A percentile compares a stretch with the other conserved stretches of the same genome.
Conservation (phyloP, 192 early-diverging fungal species). For the Umbelopsis isabellina region DNA sequence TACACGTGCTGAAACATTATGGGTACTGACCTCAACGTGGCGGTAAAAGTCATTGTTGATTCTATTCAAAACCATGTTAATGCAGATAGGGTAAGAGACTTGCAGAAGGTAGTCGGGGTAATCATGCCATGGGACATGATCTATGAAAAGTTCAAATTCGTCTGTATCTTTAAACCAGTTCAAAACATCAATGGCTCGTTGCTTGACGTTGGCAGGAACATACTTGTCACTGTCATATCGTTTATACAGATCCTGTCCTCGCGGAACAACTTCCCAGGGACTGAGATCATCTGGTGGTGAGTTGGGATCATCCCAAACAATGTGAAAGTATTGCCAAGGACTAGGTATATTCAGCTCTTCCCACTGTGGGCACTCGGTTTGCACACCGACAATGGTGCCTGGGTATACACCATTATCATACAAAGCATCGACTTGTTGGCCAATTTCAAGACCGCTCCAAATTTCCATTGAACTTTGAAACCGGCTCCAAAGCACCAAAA, state of each 20-base stretch:
- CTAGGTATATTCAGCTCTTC: conserved; percentile 47
- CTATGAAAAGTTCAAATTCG: conserved; percentile 61
- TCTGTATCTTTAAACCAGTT: conserved; percentile 40
- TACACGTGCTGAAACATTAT: not conserved
- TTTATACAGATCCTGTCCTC: conserved; percentile 16
- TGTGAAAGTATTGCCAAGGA: conserved; percentile 55
- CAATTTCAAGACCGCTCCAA: conserved; percentile 43
- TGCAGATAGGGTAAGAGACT: conserved; percentile 74
- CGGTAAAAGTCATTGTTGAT: conserved; percentile 65
- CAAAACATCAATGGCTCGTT: conserved; percentile 49
- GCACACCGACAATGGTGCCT: conserved; percentile 55
- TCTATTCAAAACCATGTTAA: conserved; percentile 62
- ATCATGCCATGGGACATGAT: conserved; percentile 61
- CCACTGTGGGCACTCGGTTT: conserved; percentile 39
- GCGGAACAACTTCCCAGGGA: conserved; percentile 51
- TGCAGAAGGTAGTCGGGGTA: conserved; percentile 66
- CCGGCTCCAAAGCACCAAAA: conserved; percentile 64
- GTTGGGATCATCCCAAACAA: conserved; percentile 41
- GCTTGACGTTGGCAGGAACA: conserved; percentile 13
- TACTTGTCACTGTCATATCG: conserved; percentile 21
- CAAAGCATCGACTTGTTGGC: conserved; percentile 62
- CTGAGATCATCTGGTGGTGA: conserved; percentile 42
- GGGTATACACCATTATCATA: conserved; percentile 66
- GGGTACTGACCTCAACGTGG: conserved; percentile 46
- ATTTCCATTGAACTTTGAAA: conserved; percentile 61